Percentiles rank a stretch among this genome's conserved stretches.
Evolutionary conservation across 2,329 filamentous ascomycete genomes (phyloP).

Genomic region (Whalleya microplaca): DNA sequence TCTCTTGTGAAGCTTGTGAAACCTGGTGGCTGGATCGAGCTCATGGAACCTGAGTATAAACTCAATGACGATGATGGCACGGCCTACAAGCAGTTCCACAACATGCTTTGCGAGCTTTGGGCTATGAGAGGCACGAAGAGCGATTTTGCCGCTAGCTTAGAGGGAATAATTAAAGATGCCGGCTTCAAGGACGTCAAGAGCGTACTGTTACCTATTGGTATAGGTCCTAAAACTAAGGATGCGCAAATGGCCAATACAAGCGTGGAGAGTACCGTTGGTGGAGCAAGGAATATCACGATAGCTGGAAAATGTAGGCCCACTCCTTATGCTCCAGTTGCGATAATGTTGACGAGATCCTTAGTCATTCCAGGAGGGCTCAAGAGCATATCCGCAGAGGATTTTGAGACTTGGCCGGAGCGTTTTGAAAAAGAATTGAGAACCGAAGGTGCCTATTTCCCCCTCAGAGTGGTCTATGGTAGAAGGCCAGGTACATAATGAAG

Average conservation of each 20-base stretch:
- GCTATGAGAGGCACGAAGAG: slow-evolving; percentile 1
- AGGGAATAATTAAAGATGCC: slow-evolving; percentile 3
- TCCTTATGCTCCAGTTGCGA: not conserved
- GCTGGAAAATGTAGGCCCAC: slow-evolving; percentile 7
- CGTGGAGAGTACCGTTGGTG: slow-evolving; percentile 7
- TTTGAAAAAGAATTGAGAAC: slow-evolving; percentile 16
- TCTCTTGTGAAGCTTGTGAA: slow-evolving; percentile 11
- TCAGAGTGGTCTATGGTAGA: slow-evolving; percentile 12
- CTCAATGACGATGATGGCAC: not conserved
- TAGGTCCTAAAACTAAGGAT: slow-evolving; percentile 4
- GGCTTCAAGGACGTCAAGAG: slow-evolving; percentile 12
- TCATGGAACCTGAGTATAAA: slow-evolving; percentile 11
- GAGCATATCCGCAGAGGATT: slow-evolving; percentile 10
- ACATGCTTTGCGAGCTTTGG: slow-evolving; percentile 11
- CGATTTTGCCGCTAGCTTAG: slow-evolving; percentile 5
- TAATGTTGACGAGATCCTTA: not conserved
- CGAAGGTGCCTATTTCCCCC: slow-evolving; percentile 1
- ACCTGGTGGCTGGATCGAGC: slow-evolving; percentile 20
- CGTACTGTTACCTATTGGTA: slow-evolving; percentile 4
- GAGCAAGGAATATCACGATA: slow-evolving; percentile 7
- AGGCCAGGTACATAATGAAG: slow-evolving; percentile 6
- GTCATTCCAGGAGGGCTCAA: slow-evolving; percentile 12
- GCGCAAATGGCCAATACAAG: not conserved
- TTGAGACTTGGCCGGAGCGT: slow-evolving; percentile 8
- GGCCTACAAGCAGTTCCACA: slow-evolving; percentile 5